Evolutionary conservation across 805 yeast species (phyloP).

Genomic region (Ogataea angusta): DNA sequence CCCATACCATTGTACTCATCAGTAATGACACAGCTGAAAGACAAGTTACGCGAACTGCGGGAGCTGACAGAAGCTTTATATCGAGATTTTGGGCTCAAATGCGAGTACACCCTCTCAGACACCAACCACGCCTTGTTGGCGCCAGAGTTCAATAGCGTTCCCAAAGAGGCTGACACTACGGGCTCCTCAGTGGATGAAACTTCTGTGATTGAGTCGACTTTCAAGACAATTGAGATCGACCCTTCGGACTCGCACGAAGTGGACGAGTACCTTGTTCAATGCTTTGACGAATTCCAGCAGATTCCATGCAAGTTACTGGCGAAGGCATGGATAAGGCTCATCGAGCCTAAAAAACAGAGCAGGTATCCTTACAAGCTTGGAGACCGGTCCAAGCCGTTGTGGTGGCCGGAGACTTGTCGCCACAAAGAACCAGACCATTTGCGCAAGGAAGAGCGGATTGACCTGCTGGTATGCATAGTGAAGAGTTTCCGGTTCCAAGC

Average conservation of each 20-base stretch:
- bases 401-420: slow-evolving; percentile 66
- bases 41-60: slow-evolving; percentile 10
- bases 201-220: slow-evolving; percentile 13
- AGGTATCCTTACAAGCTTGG: slow-evolving; percentile 58
- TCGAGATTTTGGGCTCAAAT: slow-evolving; percentile 14
- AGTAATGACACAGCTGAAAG: slow-evolving; percentile 15
- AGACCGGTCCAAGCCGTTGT: slow-evolving; percentile 48
- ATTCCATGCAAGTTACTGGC: slow-evolving; percentile 58
- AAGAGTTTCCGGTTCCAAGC: slow-evolving; percentile 24
- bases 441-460: slow-evolving; percentile 52
- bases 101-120: slow-evolving; percentile 12
- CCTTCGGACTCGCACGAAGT: slow-evolving; percentile 20
- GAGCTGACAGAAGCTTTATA: slow-evolving; percentile 14
- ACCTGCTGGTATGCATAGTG: slow-evolving; percentile 42
- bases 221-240: slow-evolving; percentile 16
- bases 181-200: slow-evolving; percentile 9
- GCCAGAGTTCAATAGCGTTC: not conserved
- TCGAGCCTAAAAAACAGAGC: slow-evolving; percentile 68
- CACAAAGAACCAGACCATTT: slow-evolving; percentile 78
- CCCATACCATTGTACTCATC: slow-evolving; percentile 10
- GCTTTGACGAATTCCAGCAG: slow-evolving; percentile 45
- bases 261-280: slow-evolving; percentile 24
- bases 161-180: not conserved
- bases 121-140: slow-evolving; percentile 1
- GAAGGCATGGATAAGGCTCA: slow-evolving; percentile 61